phyloP scores from a whole-genome alignment of 768 basidiomycete species.

The Ephemerocybe angulata region DNA sequence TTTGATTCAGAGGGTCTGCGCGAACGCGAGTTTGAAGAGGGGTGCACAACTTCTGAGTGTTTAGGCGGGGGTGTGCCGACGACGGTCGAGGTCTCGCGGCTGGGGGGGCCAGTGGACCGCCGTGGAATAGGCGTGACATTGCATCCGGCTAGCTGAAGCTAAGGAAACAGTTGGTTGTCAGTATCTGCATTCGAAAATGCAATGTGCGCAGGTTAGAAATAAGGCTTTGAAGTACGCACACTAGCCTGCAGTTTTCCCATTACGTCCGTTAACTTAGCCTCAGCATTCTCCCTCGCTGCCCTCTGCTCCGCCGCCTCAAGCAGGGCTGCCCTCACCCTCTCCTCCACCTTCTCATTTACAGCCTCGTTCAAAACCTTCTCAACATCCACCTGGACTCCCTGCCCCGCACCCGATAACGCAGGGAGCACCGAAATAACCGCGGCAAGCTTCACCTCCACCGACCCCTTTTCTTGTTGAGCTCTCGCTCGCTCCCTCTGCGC shows the following conservation, averaged over 20 bases:
- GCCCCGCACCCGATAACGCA: not conserved
- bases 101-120: not conserved
- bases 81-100: not conserved
- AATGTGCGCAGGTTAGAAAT: not conserved
- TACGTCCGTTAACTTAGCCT: not conserved
- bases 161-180: not conserved
- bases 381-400: not conserved
- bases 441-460: not conserved
- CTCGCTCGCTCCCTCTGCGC: not conserved
- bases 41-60: no score
- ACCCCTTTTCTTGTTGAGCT: not conserved
- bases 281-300: not conserved
- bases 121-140: not conserved
- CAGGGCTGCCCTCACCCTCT: not conserved
- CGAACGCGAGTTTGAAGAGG: no score
- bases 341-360: not conserved
- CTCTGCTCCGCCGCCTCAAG: not conserved
- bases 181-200: not conserved
- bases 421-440: not conserved
- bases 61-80: not conserved
- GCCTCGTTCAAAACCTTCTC: not conserved
- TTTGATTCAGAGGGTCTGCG: no score
- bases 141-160: not conserved
- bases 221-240: not conserved
- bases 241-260: not conserved